phyloP scores from a whole-genome alignment of 2,329 filamentous ascomycete species.

The Trichoderma sp. region DNA sequence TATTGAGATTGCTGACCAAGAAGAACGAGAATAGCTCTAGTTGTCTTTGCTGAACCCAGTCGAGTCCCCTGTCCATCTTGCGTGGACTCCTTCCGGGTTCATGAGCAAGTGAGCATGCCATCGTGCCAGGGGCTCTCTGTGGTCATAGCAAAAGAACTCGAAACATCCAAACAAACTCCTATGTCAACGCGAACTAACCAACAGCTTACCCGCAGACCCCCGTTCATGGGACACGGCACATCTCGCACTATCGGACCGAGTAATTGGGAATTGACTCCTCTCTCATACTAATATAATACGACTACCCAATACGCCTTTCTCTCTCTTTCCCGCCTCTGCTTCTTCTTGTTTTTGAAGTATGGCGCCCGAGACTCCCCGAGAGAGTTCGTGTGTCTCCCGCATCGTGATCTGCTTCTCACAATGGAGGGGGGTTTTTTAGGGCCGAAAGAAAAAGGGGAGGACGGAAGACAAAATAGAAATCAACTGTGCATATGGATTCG shows the following conservation, averaged over 20 bases:
- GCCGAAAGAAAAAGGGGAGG: background rate
- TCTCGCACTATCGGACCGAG: conserved; percentile 13
- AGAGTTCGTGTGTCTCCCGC: background rate
- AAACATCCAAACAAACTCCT: background rate
- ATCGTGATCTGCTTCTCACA: background rate
- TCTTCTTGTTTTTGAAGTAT: background rate
- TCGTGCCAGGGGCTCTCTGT: background rate
- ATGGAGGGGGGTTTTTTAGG: background rate
- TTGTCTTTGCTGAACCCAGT: background rate
- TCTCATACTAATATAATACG: background rate
- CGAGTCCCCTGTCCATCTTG: background rate
- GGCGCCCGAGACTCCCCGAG: conserved; percentile 4
- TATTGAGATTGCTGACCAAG: background rate
- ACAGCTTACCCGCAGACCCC: background rate
- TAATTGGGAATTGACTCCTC: background rate
- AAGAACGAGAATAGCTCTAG: background rate
- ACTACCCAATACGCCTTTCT: background rate
- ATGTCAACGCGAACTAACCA: background rate
- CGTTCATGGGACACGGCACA: background rate
- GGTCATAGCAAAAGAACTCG: background rate
- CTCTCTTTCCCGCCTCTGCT: background rate
- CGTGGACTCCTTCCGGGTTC: background rate
- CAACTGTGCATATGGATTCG: conserved; percentile 13
- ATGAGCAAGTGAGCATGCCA: background rate
- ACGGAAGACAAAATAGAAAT: background rate